Evolutionary conservation across 2,329 filamentous ascomycete species (phyloP), one percentile per base, ranked within the genome.

Genomic region (Zymoseptoria brevis): DNA sequence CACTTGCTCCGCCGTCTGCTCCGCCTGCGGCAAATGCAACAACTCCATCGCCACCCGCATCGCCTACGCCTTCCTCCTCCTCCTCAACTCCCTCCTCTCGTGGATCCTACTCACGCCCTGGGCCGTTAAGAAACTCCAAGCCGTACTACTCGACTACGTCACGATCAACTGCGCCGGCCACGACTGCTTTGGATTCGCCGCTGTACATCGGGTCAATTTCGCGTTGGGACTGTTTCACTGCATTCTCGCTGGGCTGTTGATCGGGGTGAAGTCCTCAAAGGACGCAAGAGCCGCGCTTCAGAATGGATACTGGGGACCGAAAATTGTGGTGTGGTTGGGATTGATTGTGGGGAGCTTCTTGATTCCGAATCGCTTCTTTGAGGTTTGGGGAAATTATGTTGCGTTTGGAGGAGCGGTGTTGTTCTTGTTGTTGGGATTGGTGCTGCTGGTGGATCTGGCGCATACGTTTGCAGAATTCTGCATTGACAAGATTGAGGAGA

Each of bases 41-140:
- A 97, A 96, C 80, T 96, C 90, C 77, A 92, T 97, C 77, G 92
- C 92, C 58, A 99, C 94, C 67, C 90, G 94, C 79, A 95, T 97
- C 77, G 93, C 89, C 71, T 74, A 74, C 68, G 72, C 94, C 64
- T 84, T 97, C 71, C 87, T 99, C 63, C 88, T 99, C 57, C 86
- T 99, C 66, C 78, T 97, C 75, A 99, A 99, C 81, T 96, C 93
- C 60, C 96, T 97, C 65, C 75, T 97, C 55, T 93, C 94, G 41
- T 99, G 94, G 94, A 90, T 99, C 68, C 96, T 97, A 90, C 90
- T 99, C 77, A 99, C 94, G 21, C 90, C 91, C 56, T 99, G 94
- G 94, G 94, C 94, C 35, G 89, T 99, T 72, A 90, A 96, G 70
- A 97, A 97, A 74, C 81, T 99, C 5, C 87, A 97, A 76, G 85